Conservation (phyloP, 2,329 filamentous ascomycete species). For the Aureobasidium melanogenum region DNA sequence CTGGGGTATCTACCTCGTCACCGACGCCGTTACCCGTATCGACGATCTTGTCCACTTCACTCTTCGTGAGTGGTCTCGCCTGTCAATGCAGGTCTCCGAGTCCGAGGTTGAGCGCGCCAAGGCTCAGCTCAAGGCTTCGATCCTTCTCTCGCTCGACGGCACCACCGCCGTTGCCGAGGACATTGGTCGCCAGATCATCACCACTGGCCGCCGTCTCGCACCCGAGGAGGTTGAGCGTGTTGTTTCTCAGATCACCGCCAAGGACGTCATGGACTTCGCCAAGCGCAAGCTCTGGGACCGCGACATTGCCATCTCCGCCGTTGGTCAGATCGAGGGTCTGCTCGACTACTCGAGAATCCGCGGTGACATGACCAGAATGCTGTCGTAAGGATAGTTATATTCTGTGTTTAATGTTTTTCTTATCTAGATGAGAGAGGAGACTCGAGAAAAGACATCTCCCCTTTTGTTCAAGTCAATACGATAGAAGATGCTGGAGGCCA, state of each 20-base stretch:
- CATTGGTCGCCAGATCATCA: constrained; percentile 97
- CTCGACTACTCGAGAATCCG: constrained; percentile 69
- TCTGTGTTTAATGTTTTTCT: constrained; percentile 10
- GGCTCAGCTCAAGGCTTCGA: constrained; percentile 96
- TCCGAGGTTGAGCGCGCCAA: constrained; percentile 97
- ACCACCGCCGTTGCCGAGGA: constrained; percentile 97
- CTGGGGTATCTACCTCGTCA: constrained; percentile 98
- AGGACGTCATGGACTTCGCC: constrained; percentile 95
- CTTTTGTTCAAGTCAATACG: constrained; percentile 5
- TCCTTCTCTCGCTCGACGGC: constrained; percentile 92
- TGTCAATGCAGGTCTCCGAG: constrained; percentile 78
- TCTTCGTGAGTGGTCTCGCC: constrained; percentile 94
- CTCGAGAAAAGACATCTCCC: neutral
- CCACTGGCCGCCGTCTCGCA: constrained; percentile 83
- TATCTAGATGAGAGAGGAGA: constrained; percentile 4
- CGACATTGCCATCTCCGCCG: constrained; percentile 86
- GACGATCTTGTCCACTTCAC: constrained; percentile 98
- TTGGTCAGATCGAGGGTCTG: constrained; percentile 83
- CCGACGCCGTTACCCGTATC: constrained; percentile 75
- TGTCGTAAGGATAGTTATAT: constrained; percentile 25
- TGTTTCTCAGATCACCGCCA: constrained; percentile 81
- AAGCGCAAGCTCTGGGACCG: constrained; percentile 95
- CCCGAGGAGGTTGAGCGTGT: constrained; percentile 91
- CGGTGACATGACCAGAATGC: constrained; percentile 79
- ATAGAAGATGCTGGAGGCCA: constrained; percentile 1